Percentiles rank a stretch among this genome's conserved stretches.
Evolutionary conservation across 2,329 filamentous ascomycete species (phyloP).

Genomic region (Sporothrix mexicana): DNA sequence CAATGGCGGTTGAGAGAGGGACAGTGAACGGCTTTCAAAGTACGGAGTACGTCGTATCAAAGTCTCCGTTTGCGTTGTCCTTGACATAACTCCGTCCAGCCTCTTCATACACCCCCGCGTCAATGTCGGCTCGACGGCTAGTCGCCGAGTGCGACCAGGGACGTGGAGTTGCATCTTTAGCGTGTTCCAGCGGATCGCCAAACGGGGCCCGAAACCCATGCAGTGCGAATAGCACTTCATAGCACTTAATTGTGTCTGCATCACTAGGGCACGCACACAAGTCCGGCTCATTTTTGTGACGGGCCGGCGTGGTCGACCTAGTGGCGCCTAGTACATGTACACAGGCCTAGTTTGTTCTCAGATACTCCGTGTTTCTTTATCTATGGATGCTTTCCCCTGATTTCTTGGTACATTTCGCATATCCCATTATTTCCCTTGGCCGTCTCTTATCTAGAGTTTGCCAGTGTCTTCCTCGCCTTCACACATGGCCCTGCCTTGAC

Average conservation of each 20-base stretch:
- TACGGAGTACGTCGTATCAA: too few relatives aligned
- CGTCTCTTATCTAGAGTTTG: conserved; percentile 15
- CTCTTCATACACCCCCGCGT: conserved; percentile 6
- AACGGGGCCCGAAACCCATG: conserved; percentile 5
- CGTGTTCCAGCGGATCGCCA: conserved; percentile 12
- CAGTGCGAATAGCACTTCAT: too few relatives aligned
- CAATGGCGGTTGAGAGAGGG: neutral
- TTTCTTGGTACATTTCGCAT: neutral
- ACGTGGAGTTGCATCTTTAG: neutral
- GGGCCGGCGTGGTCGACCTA: too few relatives aligned
- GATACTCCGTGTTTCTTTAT: conserved; percentile 5
- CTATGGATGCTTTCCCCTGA: neutral
- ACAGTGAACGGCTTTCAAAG: neutral
- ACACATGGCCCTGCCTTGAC: neutral
- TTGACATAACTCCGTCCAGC: neutral
- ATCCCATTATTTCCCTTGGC: conserved; percentile 15
- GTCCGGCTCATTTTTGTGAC: neutral
- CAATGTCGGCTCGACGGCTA: conserved; percentile 22
- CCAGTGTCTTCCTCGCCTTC: neutral
- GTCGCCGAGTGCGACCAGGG: neutral
- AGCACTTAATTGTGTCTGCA: neutral
- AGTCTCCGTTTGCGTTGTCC: too few relatives aligned
- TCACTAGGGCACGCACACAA: neutral
- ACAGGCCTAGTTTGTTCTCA: neutral
- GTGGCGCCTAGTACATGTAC: neutral